Evolutionary conservation across 257 asterid genomes (phyloP).

Genomic region (Jacaranda copaia): DNA sequence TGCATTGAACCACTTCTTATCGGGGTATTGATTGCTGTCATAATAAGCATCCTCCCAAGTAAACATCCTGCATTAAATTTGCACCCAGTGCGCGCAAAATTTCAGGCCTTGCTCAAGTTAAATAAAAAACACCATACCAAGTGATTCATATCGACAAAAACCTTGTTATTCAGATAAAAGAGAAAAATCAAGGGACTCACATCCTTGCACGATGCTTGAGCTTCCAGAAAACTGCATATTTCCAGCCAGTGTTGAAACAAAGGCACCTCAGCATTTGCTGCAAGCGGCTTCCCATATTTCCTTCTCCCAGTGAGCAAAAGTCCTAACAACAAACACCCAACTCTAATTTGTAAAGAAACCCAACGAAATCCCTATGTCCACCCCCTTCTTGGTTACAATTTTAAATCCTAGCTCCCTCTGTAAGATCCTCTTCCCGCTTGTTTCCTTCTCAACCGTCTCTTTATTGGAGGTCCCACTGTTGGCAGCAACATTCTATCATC

Average conservation of each 20-base stretch:
- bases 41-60: conserved; percentile 90
- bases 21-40: conserved; percentile 52
- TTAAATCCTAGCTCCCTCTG: conserved; percentile 87
- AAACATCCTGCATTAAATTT: conserved; percentile 71
- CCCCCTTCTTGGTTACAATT: conserved; percentile 40
- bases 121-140: background rate
- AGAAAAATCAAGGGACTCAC: conserved; percentile 60
- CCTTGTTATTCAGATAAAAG: background rate
- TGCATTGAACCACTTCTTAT: conserved; percentile 45
- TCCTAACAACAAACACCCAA: conserved; percentile 61
- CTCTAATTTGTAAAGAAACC: conserved; percentile 51
- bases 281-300: conserved; percentile 75
- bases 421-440: conserved; percentile 99
- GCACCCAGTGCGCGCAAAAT: conserved; percentile 16
- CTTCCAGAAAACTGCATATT: conserved; percentile 94
- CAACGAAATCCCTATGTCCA: conserved; percentile 49
- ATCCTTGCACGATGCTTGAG: conserved; percentile 75
- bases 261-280: conserved; percentile 75
- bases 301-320: conserved; percentile 44
- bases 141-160: background rate
- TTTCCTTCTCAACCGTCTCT: conserved; percentile 95
- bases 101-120: background rate
- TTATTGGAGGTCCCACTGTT: conserved; percentile 95
- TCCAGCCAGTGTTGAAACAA: conserved; percentile 83
- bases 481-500: conserved; percentile 84